Evolutionary conservation across 1,139 yeast species (phyloP), one percentile per base, ranked within the genome.

Genomic region (Blastobotrys niveus): DNA sequence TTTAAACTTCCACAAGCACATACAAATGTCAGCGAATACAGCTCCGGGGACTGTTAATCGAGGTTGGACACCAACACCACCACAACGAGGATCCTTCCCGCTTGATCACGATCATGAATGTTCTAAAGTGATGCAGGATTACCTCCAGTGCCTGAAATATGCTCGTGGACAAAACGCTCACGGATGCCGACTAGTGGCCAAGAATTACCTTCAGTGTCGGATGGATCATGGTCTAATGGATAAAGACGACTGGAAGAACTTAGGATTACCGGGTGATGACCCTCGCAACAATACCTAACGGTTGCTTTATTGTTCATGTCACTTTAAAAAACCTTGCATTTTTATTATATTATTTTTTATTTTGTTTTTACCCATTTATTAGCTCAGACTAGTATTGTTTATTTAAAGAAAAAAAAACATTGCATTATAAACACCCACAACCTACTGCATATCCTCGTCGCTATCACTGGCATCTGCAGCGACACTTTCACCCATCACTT

Each of bases 51-150:
- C 38, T 24, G 24, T 32, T 15, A 20, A 26, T 15, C 14, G 36
- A 10, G 32, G 22, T 12, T 46, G 46, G 46, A n/a, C 85, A 17
- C 95, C 96, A 12, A 82, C 91, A 0, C 96, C 98, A 22, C 98
- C 98, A 3, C 95, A 89, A 56, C 71, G 96, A 56, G 98, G 98
- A 0, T 85, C 96, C 0, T 91, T 91, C 63, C 98, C 97, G 1
- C 70, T 91, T 43, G 98, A 91, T 58, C 98, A 91, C 60, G 85
- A 79, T 50, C 85, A 73, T 22, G 97, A 91, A 56, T 91, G 97
- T 61, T 77, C 79, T 15, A 71, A 71, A 20, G 76, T 79, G 50
- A 91, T 88, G 94, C 63, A 71, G 43, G 77, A 76, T 49, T 91
- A 91, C 61, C 68, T 91, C 51, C 69, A 78, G 45, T 91, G 98